Evolutionary conservation across 129 eudicot genomes (phyloP).

Genomic region (Scalesia atractyloides): DNA sequence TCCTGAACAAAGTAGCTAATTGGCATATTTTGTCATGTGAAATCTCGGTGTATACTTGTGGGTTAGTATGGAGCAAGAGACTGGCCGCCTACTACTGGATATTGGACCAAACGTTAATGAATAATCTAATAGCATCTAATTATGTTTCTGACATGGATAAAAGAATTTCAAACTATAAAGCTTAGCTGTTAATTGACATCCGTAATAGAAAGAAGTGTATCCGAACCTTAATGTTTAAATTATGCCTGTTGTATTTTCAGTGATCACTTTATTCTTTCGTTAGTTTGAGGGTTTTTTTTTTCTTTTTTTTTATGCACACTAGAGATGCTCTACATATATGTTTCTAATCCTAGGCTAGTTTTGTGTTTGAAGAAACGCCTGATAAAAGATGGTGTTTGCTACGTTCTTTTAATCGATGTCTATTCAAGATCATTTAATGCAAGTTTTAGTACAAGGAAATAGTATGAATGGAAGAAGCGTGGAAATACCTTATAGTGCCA

Average conservation of each 20-base stretch:
- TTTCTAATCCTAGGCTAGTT: conserved; percentile 4
- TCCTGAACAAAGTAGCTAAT: conserved; percentile 19
- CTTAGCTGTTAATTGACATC: conserved; percentile 3
- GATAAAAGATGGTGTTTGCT: neutral
- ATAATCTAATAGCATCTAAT: conserved; percentile 17
- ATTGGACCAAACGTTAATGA: conserved; percentile 25
- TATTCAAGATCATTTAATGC: neutral
- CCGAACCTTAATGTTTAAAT: conserved; percentile 4
- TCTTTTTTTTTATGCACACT: conserved; percentile 2
- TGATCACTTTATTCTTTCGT: neutral
- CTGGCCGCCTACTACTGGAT: conserved; percentile 20
- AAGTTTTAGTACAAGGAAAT: neutral
- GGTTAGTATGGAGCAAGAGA: conserved; percentile 33
- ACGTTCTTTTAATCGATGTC: neutral
- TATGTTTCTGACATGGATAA: conserved; percentile 16
- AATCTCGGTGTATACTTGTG: conserved; percentile 22
- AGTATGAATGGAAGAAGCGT: neutral
- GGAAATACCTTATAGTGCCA: conserved; percentile 1
- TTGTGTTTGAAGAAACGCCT: conserved; percentile 5
- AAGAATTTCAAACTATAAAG: conserved; percentile 5
- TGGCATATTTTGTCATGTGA: conserved; percentile 20
- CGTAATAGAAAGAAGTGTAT: conserved; percentile 16
- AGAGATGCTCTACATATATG: conserved; percentile 4
- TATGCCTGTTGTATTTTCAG: conserved; percentile 1
- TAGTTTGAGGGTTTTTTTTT: neutral